Evolutionary conservation across 768 basidiomycete species (phyloP), one percentile per base, ranked within the genome.

Genomic region (Russula dissimulans): DNA sequence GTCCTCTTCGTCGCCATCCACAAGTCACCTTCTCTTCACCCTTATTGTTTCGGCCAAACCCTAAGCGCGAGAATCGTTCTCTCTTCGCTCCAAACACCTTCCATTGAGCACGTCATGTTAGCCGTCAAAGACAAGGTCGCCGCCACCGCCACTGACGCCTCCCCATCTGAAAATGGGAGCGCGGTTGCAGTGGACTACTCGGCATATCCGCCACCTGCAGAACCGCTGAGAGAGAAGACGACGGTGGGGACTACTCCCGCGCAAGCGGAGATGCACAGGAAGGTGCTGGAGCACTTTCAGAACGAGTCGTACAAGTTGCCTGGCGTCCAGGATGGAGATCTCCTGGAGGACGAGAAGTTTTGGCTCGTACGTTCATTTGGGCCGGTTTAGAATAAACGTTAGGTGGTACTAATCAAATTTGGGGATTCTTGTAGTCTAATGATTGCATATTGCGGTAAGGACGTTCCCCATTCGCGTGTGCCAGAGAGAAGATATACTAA

Each of bases 331-430:
- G 11, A 41, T 12, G 71, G 73, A 10, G 10, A 10, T 36, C 73
- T 91, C 53, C 75, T 62, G 47, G 87, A 88, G 36, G 78, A 75
- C 38, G 91, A 92, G 69, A 82, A 81, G 71, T 88, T 88, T 70
- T 92, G 89, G 88, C 74, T 92, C 67, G 81, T 83, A 56, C 51
- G 80, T 77, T 5, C 9, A 6, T 29, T 26, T 17, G 5, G 17
- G 14, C 14, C 7, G 1, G 11, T 10, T 18, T 29, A 46, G 11
- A 26, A 22, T 7, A 9, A 22, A 12, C 18, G 18, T 22, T n/a
- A 9, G 44, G 44, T 10, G 18, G 11, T 31, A 26, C 5, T 47
- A 1, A 26, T 26, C 2, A 26, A 26, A 26, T 26, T 26, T 26
- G 22, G 22, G 22, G 22, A 26, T 41, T 39, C 17, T 22, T 8